Conservation (phyloP, 2,329 filamentous ascomycete genomes). For the Talaromyces sp. region DNA sequence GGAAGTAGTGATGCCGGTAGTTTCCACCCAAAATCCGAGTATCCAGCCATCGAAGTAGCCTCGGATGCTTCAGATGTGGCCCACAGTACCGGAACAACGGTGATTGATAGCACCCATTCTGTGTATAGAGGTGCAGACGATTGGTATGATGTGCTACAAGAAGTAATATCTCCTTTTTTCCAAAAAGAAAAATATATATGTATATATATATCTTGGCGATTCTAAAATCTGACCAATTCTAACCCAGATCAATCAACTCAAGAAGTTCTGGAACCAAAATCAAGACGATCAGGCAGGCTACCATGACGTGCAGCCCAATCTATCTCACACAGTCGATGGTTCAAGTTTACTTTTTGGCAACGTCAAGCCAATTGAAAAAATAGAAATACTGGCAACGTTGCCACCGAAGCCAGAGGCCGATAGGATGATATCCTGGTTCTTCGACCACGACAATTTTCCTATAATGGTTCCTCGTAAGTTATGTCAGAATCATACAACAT, state of each 20-base stretch:
- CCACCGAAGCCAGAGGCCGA: slow-evolving; percentile 60
- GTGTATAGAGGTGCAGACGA: slow-evolving; percentile 10
- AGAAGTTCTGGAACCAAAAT: slow-evolving; percentile 9
- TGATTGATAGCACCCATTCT: slow-evolving; percentile 10
- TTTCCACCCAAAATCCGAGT: not conserved
- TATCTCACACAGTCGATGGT: slow-evolving; percentile 46
- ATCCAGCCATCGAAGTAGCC: not conserved
- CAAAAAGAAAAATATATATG: not conserved
- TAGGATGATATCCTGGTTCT: slow-evolving; percentile 7
- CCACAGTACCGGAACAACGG: slow-evolving; percentile 1
- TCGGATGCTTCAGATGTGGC: not conserved
- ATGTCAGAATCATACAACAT: not conserved
- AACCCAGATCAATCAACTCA: slow-evolving; percentile 9
- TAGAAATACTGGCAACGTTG: slow-evolving; percentile 74
- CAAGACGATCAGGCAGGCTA: slow-evolving; percentile 5
- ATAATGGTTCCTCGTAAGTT: slow-evolving; percentile 9
- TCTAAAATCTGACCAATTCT: not conserved
- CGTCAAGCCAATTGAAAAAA: slow-evolving; percentile 61
- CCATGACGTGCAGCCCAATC: not conserved
- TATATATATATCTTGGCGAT: no score
- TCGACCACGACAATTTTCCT: slow-evolving; percentile 7
- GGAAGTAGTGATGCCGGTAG: not conserved
- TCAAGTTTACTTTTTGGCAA: slow-evolving; percentile 76
- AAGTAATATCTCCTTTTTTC: not conserved
- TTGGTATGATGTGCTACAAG: slow-evolving; percentile 12